Evolutionary conservation across 2,329 filamentous ascomycete species (phyloP), one percentile per base, ranked within the genome.

Genomic region (Botrytis aclada): DNA sequence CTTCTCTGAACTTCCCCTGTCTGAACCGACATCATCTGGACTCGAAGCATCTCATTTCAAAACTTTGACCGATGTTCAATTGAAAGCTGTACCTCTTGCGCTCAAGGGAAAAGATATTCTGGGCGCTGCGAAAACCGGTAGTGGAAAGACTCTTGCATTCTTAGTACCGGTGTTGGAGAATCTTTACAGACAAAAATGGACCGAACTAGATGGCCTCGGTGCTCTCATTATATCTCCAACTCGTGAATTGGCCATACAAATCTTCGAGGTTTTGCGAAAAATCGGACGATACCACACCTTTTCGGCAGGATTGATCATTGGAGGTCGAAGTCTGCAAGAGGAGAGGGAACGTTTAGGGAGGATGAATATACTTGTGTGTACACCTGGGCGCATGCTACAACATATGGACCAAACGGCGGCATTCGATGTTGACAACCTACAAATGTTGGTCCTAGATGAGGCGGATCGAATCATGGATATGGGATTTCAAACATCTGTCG

Each of bases 321-420:
- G 96, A 58, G 96, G 96, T 58, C 97, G 97, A 86, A 95, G 88
- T 81, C 81, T 98, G 78, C 91, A 93, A 80, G 95, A 98, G 78
- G 89, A 99, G 83, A 90, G 93, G 37, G 93, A 97, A 78, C 88
- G 95, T 47, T 81, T 99, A 74, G 89, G 89, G 4, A 89, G 94
- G 76, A 98, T 99, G 95, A 99, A 98, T 81, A 98, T 99, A 65
- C 84, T 99, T 39, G 94, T 99, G 16, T 97, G 95, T 80, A 99
- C 96, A 1, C 96, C 96, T 0, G 96, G 96, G 2, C 89, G 96
- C 51, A 97, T 99, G 87, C 84, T 98, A 77, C 96, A 99, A 83
- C 96, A 99, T 82, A 86, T 99, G 79, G 95, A 97, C 79, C 95
- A 98, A 84, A 98, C 95, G 0, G 93, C 94, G 0, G 90, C 92